Percentiles rank a stretch among this genome's conserved stretches.
Evolutionary conservation across 2,329 filamentous ascomycete genomes (phyloP).

Genomic region (Xylariaceae sp.): DNA sequence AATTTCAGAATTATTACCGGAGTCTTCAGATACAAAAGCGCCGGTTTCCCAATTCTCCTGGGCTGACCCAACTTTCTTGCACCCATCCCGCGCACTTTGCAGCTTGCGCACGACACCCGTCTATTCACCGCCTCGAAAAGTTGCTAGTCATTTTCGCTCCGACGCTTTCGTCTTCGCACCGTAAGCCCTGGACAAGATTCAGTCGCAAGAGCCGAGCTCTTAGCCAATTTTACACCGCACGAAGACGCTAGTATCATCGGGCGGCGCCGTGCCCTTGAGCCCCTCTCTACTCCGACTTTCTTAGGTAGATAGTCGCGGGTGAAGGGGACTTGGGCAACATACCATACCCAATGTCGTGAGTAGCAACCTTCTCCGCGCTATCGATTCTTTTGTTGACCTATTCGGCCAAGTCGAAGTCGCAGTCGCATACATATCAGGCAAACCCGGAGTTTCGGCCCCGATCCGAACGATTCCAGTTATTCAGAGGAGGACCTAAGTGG

Average conservation of each 20-base stretch:
- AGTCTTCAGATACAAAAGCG: constrained; percentile 17
- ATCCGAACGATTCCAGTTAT: constrained; percentile 23
- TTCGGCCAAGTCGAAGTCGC: constrained; percentile 20
- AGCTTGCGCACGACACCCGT: neutral
- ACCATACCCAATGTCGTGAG: constrained; percentile 50
- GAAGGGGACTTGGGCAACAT: constrained; percentile 42
- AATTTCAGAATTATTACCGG: constrained; percentile 17
- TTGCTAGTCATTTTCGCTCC: constrained; percentile 2
- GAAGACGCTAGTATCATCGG: constrained; percentile 17
- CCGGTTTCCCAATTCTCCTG: constrained; percentile 8
- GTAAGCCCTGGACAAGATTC: constrained; percentile 8
- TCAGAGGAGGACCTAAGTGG: constrained; percentile 24
- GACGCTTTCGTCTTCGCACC: constrained; percentile 1
- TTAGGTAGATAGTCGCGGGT: constrained; percentile 50
- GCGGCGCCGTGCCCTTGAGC: constrained; percentile 14
- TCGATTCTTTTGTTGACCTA: constrained; percentile 21
- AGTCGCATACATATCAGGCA: constrained; percentile 20
- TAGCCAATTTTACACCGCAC: constrained; percentile 20
- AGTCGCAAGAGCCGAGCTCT: constrained; percentile 10
- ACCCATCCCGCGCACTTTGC: constrained; percentile 11
- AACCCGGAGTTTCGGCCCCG: constrained; percentile 1
- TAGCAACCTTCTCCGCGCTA: constrained; percentile 28
- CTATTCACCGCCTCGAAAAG: constrained; percentile 14
- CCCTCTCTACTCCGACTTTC: constrained; percentile 51
- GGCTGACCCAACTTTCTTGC: neutral